Base-by-base conservation (phyloP, 257 asterid genomes). In the Thymus mandschuricus region DNA sequence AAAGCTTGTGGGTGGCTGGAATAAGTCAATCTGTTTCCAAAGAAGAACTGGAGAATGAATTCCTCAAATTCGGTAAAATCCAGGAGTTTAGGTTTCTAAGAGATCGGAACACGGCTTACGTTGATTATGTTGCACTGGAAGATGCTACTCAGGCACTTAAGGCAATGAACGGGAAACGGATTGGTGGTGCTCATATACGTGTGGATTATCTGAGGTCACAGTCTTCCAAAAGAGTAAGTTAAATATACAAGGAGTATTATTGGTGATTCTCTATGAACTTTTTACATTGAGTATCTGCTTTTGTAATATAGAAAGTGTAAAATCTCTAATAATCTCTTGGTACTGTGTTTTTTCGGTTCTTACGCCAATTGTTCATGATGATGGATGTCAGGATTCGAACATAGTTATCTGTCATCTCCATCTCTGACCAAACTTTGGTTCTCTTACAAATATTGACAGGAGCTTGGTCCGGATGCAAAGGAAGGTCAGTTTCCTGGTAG, bases 1-100 rank as follows among this genome's bases (percentile, higher is more conserved):
- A 92, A 81, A 92, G 92, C 74, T 79, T 95, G 81, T 92, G 99
- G 99, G 98, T 95, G 56, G 88, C 96, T 72, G 99, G 99, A 74
- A 82, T 95, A 51, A 69, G 95, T 82, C 92, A 81, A 61, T 85
- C 96, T 71, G 76, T 88, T 59, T 65, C 92, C 48, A 92, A 82
- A 75, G 98, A 94, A 80, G 96, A 85, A 63, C 61, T 94, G 86
- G 98, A 94, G 89, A 84, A 84, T 64, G 95, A 86, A 79, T 94
- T 94, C 75, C 85, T 71, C 54, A 86, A 80, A 72, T 94, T 88
- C 60, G 99, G 99, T 74, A 81, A 82, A 75, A 77, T 94, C 65
- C 95, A 88, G 82, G 99, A 92, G 74, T 84, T 92, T 66, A 94
- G 87, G 81, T 89, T 92, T 78, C 86, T 84, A 75, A 85, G 85